A percentile compares a stretch with the other conserved stretches of the same genome.
phyloP scores from a whole-genome alignment of 129 eudicot species.

The Scalesia atractyloides region DNA sequence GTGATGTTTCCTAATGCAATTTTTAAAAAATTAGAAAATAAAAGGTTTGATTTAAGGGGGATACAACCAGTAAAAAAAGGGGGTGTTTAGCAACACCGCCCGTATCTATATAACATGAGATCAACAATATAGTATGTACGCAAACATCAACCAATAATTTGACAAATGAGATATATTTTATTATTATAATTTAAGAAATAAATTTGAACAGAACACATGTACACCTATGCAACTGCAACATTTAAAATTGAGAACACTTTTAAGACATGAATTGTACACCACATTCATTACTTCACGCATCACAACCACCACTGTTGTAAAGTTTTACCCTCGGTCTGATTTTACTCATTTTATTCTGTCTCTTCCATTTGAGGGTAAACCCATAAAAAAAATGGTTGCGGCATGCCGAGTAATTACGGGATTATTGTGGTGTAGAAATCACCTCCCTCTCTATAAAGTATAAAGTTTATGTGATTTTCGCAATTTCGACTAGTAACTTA shows the following conservation, averaged over 20 bases:
- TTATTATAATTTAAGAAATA: constrained; percentile 16
- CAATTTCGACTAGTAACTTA: constrained; percentile 73
- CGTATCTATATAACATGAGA: constrained; percentile 4
- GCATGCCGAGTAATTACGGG: background rate
- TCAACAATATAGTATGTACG: constrained; percentile 1
- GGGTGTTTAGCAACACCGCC: too few species aligned
- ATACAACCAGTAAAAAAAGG: too few species aligned
- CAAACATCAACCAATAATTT: constrained; percentile 21
- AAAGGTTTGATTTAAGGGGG: too few species aligned
- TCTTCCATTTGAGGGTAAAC: background rate
- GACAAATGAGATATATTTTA: background rate
- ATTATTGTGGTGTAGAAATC: constrained; percentile 6
- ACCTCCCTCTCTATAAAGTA: background rate
- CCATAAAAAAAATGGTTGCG: background rate
- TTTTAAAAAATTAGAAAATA: too few species aligned
- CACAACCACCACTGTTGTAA: background rate
- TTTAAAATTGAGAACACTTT: constrained; percentile 3
- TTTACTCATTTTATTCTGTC: background rate
- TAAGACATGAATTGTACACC: constrained; percentile 5
- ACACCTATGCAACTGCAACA: constrained; percentile 23
- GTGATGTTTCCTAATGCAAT: too few species aligned
- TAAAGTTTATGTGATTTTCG: constrained; percentile 49
- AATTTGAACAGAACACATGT: constrained; percentile 19
- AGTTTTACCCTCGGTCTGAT: background rate
- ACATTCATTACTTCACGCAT: constrained; percentile 8